Percentiles rank a stretch among this genome's conserved stretches.
Evolutionary conservation across 139 green algal genomes (phyloP).

Genomic region (Tetratostichococcus sp.): DNA sequence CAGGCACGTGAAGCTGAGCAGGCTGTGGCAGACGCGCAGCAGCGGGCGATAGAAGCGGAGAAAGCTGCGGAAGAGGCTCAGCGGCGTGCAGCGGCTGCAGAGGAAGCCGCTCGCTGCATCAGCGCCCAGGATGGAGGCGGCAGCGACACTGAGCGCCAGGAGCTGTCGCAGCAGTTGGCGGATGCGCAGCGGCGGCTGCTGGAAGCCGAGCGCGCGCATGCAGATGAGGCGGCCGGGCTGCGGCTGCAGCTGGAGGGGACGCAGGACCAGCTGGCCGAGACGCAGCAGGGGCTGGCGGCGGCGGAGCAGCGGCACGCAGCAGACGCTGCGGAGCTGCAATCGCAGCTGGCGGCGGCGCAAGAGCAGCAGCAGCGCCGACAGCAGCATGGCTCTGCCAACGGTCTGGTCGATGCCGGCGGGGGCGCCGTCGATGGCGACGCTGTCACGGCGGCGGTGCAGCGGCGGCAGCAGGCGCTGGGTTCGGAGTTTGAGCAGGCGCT

Average conservation of each 20-base stretch:
- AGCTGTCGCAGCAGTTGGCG: no score
- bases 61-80: no score
- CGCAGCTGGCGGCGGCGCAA: slow-evolving; percentile 1
- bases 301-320: background rate
- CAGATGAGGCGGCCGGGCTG: background rate
- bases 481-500: background rate
- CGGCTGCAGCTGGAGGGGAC: background rate
- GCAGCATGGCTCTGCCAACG: no score
- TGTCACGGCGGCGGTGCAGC: background rate
- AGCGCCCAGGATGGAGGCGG: background rate
- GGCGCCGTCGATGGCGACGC: no score
- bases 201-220: no score
- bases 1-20: background rate
- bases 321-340: background rate
- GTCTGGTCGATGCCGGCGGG: no score
- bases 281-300: background rate
- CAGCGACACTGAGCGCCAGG: background rate
- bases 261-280: background rate
- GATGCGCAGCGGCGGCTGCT: background rate
- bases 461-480: background rate
- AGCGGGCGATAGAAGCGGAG: background rate
- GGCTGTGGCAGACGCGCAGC: background rate
- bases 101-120: no score
- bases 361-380: slow-evolving; percentile 7
- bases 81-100: no score